Evolutionary conservation across 2,329 filamentous ascomycete genomes (phyloP).

Genomic region (Pyrenochaeta sp.): DNA sequence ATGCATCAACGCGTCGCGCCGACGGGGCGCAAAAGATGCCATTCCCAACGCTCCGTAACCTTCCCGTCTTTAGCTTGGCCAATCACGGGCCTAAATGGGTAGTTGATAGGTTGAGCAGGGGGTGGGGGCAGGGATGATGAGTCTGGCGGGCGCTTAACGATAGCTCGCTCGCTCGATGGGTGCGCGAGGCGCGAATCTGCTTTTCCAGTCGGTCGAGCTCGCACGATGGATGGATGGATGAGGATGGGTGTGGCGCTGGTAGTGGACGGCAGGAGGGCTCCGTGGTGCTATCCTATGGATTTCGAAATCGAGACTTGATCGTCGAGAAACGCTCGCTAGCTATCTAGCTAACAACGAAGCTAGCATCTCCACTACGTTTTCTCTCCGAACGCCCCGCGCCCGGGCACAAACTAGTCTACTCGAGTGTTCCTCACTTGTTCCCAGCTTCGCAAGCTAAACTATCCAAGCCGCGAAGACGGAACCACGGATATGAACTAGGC

Average conservation of each 20-base stretch:
- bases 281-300: not conserved
- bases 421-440: no score
- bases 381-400: no score
- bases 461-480: no score
- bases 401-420: no score
- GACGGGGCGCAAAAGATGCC: constrained; percentile 4
- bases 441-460: no score
- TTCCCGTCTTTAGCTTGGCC: constrained; percentile 28
- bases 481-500: no score
- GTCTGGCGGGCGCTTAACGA: constrained; percentile 22
- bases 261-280: no score
- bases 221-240: not conserved
- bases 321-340: no score
- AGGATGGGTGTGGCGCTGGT: not conserved
- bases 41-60: constrained; percentile 32
- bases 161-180: not conserved
- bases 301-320: not conserved
- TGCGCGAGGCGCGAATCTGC: not conserved
- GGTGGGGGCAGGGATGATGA: constrained; percentile 19
- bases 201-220: no score
- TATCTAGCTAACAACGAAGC: no score
- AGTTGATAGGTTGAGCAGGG: not conserved
- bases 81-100: constrained; percentile 20
- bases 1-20: not conserved
- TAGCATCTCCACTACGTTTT: no score